Evolutionary conservation across 1,139 yeast genomes (phyloP).

Genomic region (Debaryomyces singareniensis): DNA sequence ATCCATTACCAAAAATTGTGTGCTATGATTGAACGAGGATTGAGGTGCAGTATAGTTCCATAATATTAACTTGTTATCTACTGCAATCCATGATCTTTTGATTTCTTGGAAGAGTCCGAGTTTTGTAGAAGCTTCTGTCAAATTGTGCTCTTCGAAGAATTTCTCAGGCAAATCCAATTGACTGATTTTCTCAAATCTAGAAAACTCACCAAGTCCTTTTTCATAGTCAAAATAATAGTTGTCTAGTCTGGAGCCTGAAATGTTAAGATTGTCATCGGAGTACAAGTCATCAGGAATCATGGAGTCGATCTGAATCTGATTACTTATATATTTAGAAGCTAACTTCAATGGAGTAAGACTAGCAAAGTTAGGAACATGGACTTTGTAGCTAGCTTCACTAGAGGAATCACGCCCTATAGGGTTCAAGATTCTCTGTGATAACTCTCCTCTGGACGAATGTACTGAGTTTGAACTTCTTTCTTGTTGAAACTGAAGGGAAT

Average conservation of each 20-base stretch:
- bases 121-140: constrained; percentile 61
- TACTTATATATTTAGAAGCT: constrained; percentile 39
- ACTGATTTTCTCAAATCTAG: constrained; percentile 72
- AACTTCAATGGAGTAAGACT: constrained; percentile 38
- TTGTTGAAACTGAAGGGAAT: constrained; percentile 34
- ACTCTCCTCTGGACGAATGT: constrained; percentile 20
- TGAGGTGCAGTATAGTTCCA: constrained; percentile 74
- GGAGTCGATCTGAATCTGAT: constrained; percentile 39
- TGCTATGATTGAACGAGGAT: constrained; percentile 40
- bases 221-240: constrained; percentile 39
- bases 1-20: constrained; percentile 76
- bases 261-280: constrained; percentile 32
- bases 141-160: constrained; percentile 68
- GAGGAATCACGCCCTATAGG: constrained; percentile 32
- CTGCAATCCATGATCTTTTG: constrained; percentile 81
- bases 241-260: constrained; percentile 34
- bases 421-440: constrained; percentile 29
- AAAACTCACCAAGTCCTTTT: constrained; percentile 45
- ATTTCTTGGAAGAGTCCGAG: constrained; percentile 84
- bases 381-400: constrained; percentile 39
- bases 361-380: constrained; percentile 39
- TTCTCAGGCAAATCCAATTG: constrained; percentile 77
- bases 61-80: constrained; percentile 73
- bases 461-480: constrained; percentile 18
- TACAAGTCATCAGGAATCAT: constrained; percentile 41